phyloP scores from a whole-genome alignment of 345 rosid species.

The Mangifera indica region DNA sequence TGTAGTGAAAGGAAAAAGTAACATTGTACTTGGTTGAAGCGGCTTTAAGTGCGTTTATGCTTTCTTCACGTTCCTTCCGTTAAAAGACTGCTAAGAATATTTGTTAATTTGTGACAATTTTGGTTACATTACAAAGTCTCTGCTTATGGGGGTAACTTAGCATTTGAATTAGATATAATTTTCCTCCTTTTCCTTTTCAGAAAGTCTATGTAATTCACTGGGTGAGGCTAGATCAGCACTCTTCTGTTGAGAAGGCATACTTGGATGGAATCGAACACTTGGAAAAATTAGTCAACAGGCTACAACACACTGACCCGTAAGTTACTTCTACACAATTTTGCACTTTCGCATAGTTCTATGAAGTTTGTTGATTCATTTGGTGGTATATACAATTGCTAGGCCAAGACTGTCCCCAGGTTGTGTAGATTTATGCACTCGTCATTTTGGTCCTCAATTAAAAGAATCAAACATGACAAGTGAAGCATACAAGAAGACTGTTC shows the following conservation, averaged over 20 bases:
- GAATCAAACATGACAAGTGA: slow-evolving; percentile 69
- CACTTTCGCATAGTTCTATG: background rate
- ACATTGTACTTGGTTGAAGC: too few species aligned
- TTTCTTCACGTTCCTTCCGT: background rate
- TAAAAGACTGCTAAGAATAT: background rate
- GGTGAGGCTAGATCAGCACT: slow-evolving; percentile 52
- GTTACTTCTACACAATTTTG: slow-evolving; percentile 16
- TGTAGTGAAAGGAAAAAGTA: too few species aligned
- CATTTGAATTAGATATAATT: background rate
- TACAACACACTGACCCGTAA: slow-evolving; percentile 44
- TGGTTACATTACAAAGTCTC: background rate
- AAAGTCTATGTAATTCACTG: slow-evolving; percentile 58
- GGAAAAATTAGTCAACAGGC: slow-evolving; percentile 42
- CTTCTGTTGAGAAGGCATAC: slow-evolving; percentile 53
- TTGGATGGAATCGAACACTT: slow-evolving; percentile 43
- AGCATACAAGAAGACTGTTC: slow-evolving; percentile 66
- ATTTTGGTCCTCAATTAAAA: slow-evolving; percentile 56
- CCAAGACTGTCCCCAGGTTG: slow-evolving; percentile 57
- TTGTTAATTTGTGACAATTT: too few species aligned
- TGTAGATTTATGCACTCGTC: slow-evolving; percentile 51
- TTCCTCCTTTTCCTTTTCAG: slow-evolving; percentile 18
- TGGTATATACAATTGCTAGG: slow-evolving; percentile 33
- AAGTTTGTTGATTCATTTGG: slow-evolving; percentile 7
- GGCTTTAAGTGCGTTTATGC: background rate
- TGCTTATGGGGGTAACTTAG: background rate